Percentiles rank a stretch among this genome's conserved stretches.
phyloP scores from a whole-genome alignment of 306 rosid species.

The Castanea mollissima region DNA sequence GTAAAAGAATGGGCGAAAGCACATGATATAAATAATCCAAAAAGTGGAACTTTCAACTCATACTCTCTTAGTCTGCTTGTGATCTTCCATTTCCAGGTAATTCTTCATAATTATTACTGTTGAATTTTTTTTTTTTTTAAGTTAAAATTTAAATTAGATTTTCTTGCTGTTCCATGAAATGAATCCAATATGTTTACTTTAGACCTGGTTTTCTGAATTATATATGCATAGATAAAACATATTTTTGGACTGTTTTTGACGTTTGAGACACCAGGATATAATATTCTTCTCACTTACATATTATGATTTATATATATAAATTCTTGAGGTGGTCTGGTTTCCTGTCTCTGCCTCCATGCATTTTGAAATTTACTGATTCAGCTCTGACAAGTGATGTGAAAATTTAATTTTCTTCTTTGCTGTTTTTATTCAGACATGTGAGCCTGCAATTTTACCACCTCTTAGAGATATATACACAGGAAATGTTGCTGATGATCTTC shows the following conservation, averaged over 20 bases:
- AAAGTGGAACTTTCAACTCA: conserved; percentile 76
- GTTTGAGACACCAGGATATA: background rate
- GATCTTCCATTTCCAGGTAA: conserved; percentile 92
- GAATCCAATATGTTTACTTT: conserved; percentile 10
- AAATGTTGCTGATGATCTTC: conserved; percentile 69
- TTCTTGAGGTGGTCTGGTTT: background rate
- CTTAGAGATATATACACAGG: conserved; percentile 71
- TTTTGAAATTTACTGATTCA: background rate
- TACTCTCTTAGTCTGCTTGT: conserved; percentile 85
- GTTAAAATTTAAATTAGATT: conserved; percentile 8
- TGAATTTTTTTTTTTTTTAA: too few species aligned
- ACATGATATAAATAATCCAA: conserved; percentile 72
- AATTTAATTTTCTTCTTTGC: conserved; percentile 15
- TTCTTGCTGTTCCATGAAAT: conserved; percentile 11
- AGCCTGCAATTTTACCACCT: conserved; percentile 90
- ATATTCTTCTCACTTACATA: background rate
- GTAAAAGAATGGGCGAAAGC: conserved; percentile 98
- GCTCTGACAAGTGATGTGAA: background rate
- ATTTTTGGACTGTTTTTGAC: background rate
- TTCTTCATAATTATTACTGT: conserved; percentile 25
- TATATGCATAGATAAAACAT: background rate
- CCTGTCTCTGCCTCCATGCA: background rate
- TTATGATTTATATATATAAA: background rate
- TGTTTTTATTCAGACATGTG: conserved; percentile 66
- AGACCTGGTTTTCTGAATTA: conserved; percentile 22